Base-by-base conservation (phyloP, 305 asterid genomes). In the Solanum hybrid region DNA sequence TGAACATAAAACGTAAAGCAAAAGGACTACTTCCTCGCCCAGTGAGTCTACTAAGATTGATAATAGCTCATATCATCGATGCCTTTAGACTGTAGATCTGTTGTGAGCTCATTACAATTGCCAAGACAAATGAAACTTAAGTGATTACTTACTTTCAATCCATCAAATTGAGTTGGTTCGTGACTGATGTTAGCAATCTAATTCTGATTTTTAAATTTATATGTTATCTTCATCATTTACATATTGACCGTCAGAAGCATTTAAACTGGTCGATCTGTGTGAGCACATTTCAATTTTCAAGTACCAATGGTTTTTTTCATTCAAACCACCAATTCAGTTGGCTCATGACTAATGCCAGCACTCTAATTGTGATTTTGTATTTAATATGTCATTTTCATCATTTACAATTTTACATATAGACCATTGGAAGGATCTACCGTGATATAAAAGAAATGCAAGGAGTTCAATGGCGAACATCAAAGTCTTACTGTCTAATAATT, bases 21-120 rank as follows among this genome's bases (percentile, higher is more conserved):
- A 96, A 90, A 94, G 99, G 99, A 90, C 92, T 97, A 90, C 97
- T 97, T 79, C 99, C 99, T 89, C 99, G 99, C 65, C 95, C 98
- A 32, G 99, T 97, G 94, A 96, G 98, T 95, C 88, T 89, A 81
- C 86, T 41, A 72, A 89, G 75, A 45, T 70, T 90, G 89, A 36
- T 80, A 81, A 90, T 86, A n/a, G 39, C 39, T 51, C 29, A 84
- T 51, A 83, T 84, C 39, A 51, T 57, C 76, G 7, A 29, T 76
- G 79, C 20, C 29, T 51, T 65, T 51, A 72, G 41, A 24, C 39
- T 51, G 76, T 31, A 84, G 75, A 31, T 84, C 75, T 51, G 20
- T 29, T 14, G 3, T 31, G 15, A 84, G 76, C 39, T 51, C 75
- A 84, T 31, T 84, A 34, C 75, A 45, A 36, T 51, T 84, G 88